Conservation (phyloP, 306 rosid species). For the Albizia julibrissin region DNA sequence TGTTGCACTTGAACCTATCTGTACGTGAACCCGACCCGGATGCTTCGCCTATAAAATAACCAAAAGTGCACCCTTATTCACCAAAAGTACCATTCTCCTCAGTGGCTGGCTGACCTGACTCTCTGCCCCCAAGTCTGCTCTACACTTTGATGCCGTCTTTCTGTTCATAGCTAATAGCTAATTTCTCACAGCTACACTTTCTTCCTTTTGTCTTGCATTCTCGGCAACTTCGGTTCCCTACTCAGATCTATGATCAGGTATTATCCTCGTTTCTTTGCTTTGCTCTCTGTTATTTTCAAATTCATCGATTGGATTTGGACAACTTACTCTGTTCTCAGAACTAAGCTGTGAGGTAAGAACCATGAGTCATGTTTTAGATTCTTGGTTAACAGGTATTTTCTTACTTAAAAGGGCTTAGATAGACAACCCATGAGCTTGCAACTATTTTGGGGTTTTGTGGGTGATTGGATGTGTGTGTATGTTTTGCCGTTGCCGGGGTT, state of each 20-base stretch:
- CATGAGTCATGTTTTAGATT: neutral
- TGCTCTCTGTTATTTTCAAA: neutral
- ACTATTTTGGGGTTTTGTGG: neutral
- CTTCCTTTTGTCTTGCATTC: slow-evolving; percentile 12
- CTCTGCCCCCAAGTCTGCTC: neutral
- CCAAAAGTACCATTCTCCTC: slow-evolving; percentile 19
- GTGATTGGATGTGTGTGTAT: too few species aligned
- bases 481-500: neutral
- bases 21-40: neutral
- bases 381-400: neutral
- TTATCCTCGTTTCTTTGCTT: neutral
- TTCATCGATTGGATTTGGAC: neutral
- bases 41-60: neutral
- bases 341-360: neutral
- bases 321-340: neutral
- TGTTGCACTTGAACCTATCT: neutral
- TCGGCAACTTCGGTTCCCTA: neutral
- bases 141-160: slow-evolving; percentile 1
- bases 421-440: neutral
- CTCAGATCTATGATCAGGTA: slow-evolving; percentile 35
- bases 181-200: neutral
- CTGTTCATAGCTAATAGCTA: neutral
- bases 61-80: neutral
- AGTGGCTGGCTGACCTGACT: neutral
- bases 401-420: neutral